phyloP scores from a whole-genome alignment of 164 flowering plant species.

The Taxillus chinensis region DNA sequence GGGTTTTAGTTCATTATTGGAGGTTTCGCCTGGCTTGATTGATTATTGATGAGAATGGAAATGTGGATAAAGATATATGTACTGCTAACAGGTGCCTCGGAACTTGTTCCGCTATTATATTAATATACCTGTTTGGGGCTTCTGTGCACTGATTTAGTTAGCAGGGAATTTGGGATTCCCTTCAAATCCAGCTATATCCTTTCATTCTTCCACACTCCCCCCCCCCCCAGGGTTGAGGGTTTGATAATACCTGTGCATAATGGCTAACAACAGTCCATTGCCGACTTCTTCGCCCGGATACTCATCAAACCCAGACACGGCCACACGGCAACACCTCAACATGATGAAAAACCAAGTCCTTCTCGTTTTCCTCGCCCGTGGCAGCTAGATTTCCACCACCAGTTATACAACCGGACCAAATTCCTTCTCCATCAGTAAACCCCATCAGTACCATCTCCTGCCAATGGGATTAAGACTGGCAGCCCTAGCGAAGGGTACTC shows the following conservation, averaged over 20 bases:
- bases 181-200: neutral
- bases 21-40: neutral
- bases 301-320: slow-evolving; percentile 23
- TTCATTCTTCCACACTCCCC: neutral
- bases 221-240: neutral
- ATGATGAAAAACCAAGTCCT: slow-evolving; percentile 34
- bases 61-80: neutral
- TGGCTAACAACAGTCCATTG: too few relatives aligned
- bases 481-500: slow-evolving; percentile 12
- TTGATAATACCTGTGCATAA: neutral
- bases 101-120: neutral
- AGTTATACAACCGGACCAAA: slow-evolving; percentile 30
- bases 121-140: neutral
- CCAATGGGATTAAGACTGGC: neutral
- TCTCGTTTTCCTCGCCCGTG: slow-evolving; percentile 37
- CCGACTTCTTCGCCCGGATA: too few relatives aligned
- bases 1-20: slow-evolving; percentile 5
- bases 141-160: neutral
- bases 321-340: slow-evolving; percentile 27
- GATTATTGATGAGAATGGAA: neutral
- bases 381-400: slow-evolving; percentile 54
- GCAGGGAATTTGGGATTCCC: neutral
- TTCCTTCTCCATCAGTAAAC: slow-evolving; percentile 32
- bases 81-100: neutral
- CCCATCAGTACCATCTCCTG: slow-evolving; percentile 11